Base-by-base conservation (phyloP, 352 stramenopile genomes). In the Pythium myriotylum region DNA sequence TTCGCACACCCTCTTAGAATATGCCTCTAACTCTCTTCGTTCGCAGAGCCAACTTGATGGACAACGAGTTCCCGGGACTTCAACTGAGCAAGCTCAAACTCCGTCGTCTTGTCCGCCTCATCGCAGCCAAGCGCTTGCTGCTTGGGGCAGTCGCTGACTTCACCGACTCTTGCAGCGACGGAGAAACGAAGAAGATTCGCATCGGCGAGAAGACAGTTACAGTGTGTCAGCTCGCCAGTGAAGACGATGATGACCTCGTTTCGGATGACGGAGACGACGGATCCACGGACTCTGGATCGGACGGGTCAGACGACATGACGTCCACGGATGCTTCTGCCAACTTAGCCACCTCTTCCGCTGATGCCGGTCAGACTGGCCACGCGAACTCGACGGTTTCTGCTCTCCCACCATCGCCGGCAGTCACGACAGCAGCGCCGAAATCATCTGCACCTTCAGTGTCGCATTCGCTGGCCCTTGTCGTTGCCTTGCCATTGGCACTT, bases 221-320 rank as follows among this genome's bases (percentile, higher is more conserved):
- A 2, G 50, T 68, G 4, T 68, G 61, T 22, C 42, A 62, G 40
- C 29, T 62, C 6, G 20, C 45, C 0, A 54, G 12, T 2, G 54
- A 58, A 23, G 53, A 62, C 27, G 61, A 68, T 47, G 61, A 68
- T 53, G 47, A 58, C 5, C 17, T 59, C 1, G 42, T 68, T 7
- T 37, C 46, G 7, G 61, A 68, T 13, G 45, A 58, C 24, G 29
- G 29, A 10, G 61, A 57, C 12, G 59, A 42, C 1, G 51, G 40
- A 29, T 46, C 58, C 13, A 54, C 22, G 17, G 27, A 37, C 13
- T 17, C 20, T 10, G 51, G 20, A 10, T 35, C 33, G 41, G 14
- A n/a, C 29, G 16, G 47, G 23, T 10, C 10, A 14, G 27, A 62
- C 16, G 23, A 19, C 16, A 8, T 19, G 4, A 17, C 13, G 20